Base-by-base conservation (phyloP, 768 basidiomycete species). In the Auricularia cornea region DNA sequence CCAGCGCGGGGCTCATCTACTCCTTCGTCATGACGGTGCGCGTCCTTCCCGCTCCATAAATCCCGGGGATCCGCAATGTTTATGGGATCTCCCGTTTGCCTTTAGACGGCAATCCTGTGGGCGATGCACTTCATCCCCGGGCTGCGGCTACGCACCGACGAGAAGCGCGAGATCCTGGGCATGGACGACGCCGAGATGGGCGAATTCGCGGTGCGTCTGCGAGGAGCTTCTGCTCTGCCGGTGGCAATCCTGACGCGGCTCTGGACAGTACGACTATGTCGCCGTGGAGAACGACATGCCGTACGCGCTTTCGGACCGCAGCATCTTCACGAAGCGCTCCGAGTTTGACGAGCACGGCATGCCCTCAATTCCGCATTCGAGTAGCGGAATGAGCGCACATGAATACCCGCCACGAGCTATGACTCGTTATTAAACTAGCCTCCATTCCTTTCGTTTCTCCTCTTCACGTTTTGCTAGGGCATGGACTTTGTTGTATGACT, bases 171-270 rank as follows among this genome's bases (percentile, higher is more conserved):
- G 70, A 74, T 72, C 61, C 74, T 85, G 31, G 88, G 87, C 33
- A 83, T 88, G 79, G 87, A 89, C 66, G 87, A 88, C 69, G 80
- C 84, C 30, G 85, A 91, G 84, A 84, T 86, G 41, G 86, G 86
- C 60, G 86, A 88, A 68, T 88, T 87, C 63, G 86, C 86, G 4
- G 54, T 57, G 20, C 54, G 54, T n/a, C n/a, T n/a, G n/a, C n/a
- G n/a, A n/a, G n/a, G n/a, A n/a, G n/a, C n/a, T n/a, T n/a, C n/a
- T n/a, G n/a, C n/a, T n/a, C n/a, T n/a, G n/a, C n/a, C n/a, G n/a
- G n/a, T n/a, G n/a, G n/a, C n/a, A n/a, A n/a, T 57, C 26, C 28
- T 26, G 28, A 52, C 51, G 6, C 23, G 20, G 26, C 10, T n/a
- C 23, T 28, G n/a, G n/a, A n/a, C 11, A 57, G 54, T 57, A 57